Evolutionary conservation across 2,329 filamentous ascomycete genomes (phyloP).

Genomic region (Zymoseptoria tritici): DNA sequence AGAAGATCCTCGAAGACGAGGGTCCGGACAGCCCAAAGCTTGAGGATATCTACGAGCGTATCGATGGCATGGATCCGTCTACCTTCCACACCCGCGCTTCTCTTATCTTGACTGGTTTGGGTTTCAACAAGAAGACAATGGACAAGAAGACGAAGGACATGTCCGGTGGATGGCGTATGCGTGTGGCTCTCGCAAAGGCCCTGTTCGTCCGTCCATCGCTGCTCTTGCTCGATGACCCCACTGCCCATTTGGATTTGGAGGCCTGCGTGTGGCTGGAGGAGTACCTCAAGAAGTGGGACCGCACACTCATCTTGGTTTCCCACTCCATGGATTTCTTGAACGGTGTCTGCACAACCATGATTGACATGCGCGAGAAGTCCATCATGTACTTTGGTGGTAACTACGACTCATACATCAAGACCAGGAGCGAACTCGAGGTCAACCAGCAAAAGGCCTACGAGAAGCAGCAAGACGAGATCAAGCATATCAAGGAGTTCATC

Average conservation of each 20-base stretch:
- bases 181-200: slow-evolving; percentile 93
- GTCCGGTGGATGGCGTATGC: slow-evolving; percentile 99
- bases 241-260: slow-evolving; percentile 97
- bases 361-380: slow-evolving; percentile 87
- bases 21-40: slow-evolving; percentile 86
- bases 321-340: slow-evolving; percentile 99
- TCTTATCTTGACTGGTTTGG: slow-evolving; percentile 94
- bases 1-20: slow-evolving; percentile 83
- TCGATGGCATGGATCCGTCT: slow-evolving; percentile 97
- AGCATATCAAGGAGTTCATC: slow-evolving; percentile 99
- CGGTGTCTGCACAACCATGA: slow-evolving; percentile 96
- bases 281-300: slow-evolving; percentile 99
- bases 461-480: slow-evolving; percentile 98
- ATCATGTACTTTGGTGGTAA: slow-evolving; percentile 99
- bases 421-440: slow-evolving; percentile 82
- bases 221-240: slow-evolving; percentile 93
- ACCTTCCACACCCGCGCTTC: slow-evolving; percentile 95
- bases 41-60: slow-evolving; percentile 96
- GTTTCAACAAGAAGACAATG: slow-evolving; percentile 97
- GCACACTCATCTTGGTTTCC: slow-evolving; percentile 90
- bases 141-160: slow-evolving; percentile 99
- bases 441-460: slow-evolving; percentile 99
- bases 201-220: slow-evolving; percentile 97
- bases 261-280: slow-evolving; percentile 99
- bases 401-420: slow-evolving; percentile 97